Evolutionary conservation across 495 filamentous ascomycete species (phyloP), one percentile per base, ranked within the genome.

Genomic region (Penicillium samsonianum): DNA sequence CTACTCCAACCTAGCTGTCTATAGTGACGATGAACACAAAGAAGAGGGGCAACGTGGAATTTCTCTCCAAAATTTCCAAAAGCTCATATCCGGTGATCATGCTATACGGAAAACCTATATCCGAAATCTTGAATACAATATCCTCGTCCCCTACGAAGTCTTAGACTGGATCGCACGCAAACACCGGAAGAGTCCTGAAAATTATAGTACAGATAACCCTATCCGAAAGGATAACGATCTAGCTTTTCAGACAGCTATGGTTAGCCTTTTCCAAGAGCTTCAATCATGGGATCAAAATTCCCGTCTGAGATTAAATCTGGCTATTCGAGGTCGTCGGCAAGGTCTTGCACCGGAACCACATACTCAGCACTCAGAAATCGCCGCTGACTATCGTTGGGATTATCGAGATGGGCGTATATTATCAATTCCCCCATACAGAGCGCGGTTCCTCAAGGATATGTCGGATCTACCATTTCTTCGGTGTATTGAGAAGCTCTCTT

Each of bases 11-110:
- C 25, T 49, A 17, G 26, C 11, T 33, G 46, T 49, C 16, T 49
- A 49, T 33, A 49, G 46, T 26, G 28, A 30, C 28, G 46, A 49
- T 49, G 17, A 49, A 10, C n/a, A 49, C 26, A 49, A 49, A 31
- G 28, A 49, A 49, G 46, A 49, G 17, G 26, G 25, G 3, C 46
- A 33, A 22, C 46, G 26, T 8, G 46, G 28, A 33, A 22, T 49
- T 49, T 49, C 46, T 49, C 28, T 33, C 14, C 9, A 12, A 14
- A 11, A 19, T 35, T 49, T 49, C 17, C 46, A 49, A 49, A 49
- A n/a, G 17, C 26, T 49, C 26, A 49, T 11, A 49, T 30, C 45
- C 26, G 45, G 45, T n/a, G 45, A 48, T 48, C 23, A 26, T 48
- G 45, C 17, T 48, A 16, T 25, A 48, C 25, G 25, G 28, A 22